Base-by-base conservation (phyloP, 1,284 basidiomycete species). In the Moesziomyces globuligerus region DNA sequence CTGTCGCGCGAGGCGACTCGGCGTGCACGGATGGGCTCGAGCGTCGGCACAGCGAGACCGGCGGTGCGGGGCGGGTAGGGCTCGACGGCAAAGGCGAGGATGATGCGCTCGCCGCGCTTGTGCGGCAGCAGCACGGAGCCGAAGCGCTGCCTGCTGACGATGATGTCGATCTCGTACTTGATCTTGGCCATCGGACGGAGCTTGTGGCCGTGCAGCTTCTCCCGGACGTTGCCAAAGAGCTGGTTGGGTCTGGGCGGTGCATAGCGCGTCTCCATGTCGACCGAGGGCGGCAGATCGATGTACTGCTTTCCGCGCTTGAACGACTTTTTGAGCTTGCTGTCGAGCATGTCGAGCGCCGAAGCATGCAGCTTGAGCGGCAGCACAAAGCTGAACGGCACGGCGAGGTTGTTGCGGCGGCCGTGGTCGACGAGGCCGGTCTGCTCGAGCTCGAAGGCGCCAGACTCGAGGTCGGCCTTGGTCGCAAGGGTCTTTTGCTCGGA, bases 91-190 rank as follows among this genome's bases (percentile, higher is more conserved):
- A 72, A 72, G 10, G 62, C 41, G 8, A 72, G 52, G 28, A 72
- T 72, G 48, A 72, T 56, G 11, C 69, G 44, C 47, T 72, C 69
- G 11, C 69, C 69, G 2, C 69, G 51, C 48, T 72, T 72, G 28
- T 58, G 46, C 1, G 69, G 69, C 17, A 72, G 49, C 21, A 72
- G 23, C 4, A 48, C 26, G 7, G 59, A 62, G 23, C 64, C 69
- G 25, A 72, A 54, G 1, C 69, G 48, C 50, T 67, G 69, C 20
- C 69, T 45, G 37, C 62, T 72, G 38, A 72, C 69, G 18, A 72
- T 72, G 43, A 72, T 60, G 26, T 72, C 69, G 34, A 72, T 72
- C 48, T 72, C 69, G 46, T 72, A 72, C 55, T 72, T 72, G 62
- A 72, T 72, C 0, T 50, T 44, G 15, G 69, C 69, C 69, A 72